phyloP scores from a whole-genome alignment of 2,329 filamentous ascomycete genomes.

The Didymella arachidicola region DNA sequence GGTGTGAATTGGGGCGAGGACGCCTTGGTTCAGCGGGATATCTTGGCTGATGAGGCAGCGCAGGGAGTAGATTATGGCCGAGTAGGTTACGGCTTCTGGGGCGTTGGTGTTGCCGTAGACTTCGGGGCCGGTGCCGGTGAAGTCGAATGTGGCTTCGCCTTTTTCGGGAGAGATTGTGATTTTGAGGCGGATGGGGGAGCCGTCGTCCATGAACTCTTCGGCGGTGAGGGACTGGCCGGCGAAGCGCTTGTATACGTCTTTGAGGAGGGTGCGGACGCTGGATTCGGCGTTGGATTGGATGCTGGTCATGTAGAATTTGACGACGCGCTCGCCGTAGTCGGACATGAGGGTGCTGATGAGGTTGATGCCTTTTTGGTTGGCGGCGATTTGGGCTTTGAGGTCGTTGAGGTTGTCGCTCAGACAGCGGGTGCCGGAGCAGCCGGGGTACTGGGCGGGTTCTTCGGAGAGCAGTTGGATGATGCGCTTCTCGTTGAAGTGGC shows the following conservation, averaged over 20 bases:
- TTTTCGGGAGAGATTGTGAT: slow-evolving; percentile 77
- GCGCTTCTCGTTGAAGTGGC: slow-evolving; percentile 78
- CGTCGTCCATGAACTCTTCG: slow-evolving; percentile 87
- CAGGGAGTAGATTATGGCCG: slow-evolving; percentile 85
- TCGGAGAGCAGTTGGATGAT: slow-evolving; percentile 75
- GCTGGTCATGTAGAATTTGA: slow-evolving; percentile 83
- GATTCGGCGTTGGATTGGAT: slow-evolving; percentile 83
- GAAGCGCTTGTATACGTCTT: slow-evolving; percentile 73
- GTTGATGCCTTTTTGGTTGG: slow-evolving; percentile 84
- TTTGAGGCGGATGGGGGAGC: slow-evolving; percentile 76
- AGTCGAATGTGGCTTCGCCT: slow-evolving; percentile 80
- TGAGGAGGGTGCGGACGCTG: slow-evolving; percentile 76
- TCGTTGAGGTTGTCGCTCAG: slow-evolving; percentile 86
- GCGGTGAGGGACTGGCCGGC: slow-evolving; percentile 75
- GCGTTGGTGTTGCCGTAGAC: slow-evolving; percentile 84
- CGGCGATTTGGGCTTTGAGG: slow-evolving; percentile 84
- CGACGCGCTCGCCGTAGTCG: slow-evolving; percentile 78
- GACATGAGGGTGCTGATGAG: slow-evolving; percentile 77
- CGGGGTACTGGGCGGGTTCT: slow-evolving; percentile 76
- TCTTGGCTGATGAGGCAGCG: slow-evolving; percentile 81
- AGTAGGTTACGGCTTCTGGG: slow-evolving; percentile 81
- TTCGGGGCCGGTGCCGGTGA: slow-evolving; percentile 79
- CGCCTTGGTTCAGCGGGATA: slow-evolving; percentile 88
- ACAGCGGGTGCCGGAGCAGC: slow-evolving; percentile 80
- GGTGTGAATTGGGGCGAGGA: slow-evolving; percentile 77